Base-by-base conservation (phyloP, 352 stramenopile genomes). In the Globisporangium nagaii region DNA sequence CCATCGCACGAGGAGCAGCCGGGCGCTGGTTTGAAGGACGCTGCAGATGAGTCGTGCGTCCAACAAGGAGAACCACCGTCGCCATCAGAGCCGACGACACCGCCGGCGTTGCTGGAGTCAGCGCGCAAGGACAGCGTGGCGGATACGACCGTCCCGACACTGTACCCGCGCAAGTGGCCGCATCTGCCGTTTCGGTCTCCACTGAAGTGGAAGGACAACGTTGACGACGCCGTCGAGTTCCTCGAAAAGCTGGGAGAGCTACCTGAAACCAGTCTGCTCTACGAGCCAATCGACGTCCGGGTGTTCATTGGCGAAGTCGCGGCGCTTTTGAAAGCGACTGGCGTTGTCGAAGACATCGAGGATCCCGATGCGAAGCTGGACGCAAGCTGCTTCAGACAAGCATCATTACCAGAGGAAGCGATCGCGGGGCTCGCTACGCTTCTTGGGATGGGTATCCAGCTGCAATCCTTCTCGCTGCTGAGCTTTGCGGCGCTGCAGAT, bases 381-480 rank as follows among this genome's bases (percentile, higher is more conserved):
- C 11, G 4, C 11, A 22, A 32, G 35, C 27, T 53, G 2, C 20
- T 20, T n/a, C 22, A 24, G 25, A 30, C 52, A 44, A 11, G 17
- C 40, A 30, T 10, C 20, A 37, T 31, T 72, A 4, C 65, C 68
- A 9, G 63, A 72, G 25, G 51, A 47, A 35, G 55, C 62, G 13
- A 40, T 82, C 27, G 66, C 60, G n/a, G 64, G 60, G 4, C 35
- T 85, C 17, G 12, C 67, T 15, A 71, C 74, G 7, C 54, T 87
- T 22, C 40, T 91, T 17, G 70, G 60, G 0, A 63, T 89, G 47
- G 75, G 71, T 12, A 56, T 87, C 8, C 72, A 86, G 6, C 52
- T 89, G 25, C 80, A 89, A 53, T 89, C 80, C 11, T 82, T 86
- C 56, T 82, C 75, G 24, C 53, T 88, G 28, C 43, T 84, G 30